phyloP scores from a whole-genome alignment of 805 yeast species.

The Suhomyces faveliae region DNA sequence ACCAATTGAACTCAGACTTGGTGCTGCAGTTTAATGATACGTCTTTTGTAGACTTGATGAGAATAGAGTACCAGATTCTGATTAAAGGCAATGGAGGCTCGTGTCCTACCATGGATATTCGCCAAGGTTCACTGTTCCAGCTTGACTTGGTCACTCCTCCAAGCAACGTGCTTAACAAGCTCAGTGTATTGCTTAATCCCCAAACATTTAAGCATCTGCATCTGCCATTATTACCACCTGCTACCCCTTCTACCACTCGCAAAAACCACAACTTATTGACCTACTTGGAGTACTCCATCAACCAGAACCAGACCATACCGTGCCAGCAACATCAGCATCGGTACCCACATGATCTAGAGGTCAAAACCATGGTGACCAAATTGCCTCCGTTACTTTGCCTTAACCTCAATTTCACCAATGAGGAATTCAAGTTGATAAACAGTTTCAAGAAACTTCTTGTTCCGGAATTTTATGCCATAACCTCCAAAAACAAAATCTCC shows the following conservation, averaged over 20 bases:
- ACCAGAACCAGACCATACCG: conserved; percentile 47
- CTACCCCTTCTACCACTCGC: conserved; percentile 14
- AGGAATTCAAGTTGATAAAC: conserved; percentile 54
- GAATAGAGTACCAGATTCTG: conserved; percentile 44
- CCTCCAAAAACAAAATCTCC: conserved; percentile 36
- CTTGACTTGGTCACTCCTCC: conserved; percentile 46
- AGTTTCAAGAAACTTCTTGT: conserved; percentile 57
- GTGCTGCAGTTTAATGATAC: conserved; percentile 21
- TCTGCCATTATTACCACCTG: conserved; percentile 11
- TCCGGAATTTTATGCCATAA: conserved; percentile 50
- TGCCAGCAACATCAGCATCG: conserved; percentile 47
- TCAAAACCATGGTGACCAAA: conserved; percentile 47
- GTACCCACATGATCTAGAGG: conserved; percentile 45
- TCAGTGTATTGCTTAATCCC: conserved; percentile 17
- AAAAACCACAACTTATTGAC: conserved; percentile 32
- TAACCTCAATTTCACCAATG: conserved; percentile 54
- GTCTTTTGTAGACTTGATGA: conserved; percentile 35
- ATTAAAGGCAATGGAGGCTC: conserved; percentile 33
- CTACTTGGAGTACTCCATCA: conserved; percentile 62
- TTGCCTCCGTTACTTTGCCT: conserved; percentile 66
- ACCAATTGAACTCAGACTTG: conserved; percentile 53
- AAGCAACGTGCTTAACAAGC: conserved; percentile 21
- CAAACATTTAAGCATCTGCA: conserved; percentile 12
- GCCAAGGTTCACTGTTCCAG: conserved; percentile 34
- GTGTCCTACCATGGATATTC: conserved; percentile 38